phyloP scores from a whole-genome alignment of 2,329 filamentous ascomycete genomes.

The Rhexocercosporidium sp. region DNA sequence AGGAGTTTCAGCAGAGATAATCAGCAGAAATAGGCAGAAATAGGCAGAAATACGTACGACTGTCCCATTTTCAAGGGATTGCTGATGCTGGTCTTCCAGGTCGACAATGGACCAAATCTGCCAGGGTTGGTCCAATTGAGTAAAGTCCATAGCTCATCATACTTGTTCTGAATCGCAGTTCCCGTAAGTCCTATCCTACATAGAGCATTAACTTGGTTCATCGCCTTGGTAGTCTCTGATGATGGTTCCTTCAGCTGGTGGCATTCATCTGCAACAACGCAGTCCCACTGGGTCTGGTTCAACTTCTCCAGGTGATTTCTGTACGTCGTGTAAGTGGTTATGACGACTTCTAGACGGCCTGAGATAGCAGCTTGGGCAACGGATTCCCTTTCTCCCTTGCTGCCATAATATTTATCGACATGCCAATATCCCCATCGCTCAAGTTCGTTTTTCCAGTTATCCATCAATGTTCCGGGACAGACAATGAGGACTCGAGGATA shows the following conservation, averaged over 20 bases:
- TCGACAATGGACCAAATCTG: conserved; percentile 65
- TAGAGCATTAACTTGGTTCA: conserved; percentile 88
- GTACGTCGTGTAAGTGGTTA: conserved; percentile 94
- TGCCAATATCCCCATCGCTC: conserved; percentile 96
- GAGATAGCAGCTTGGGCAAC: conserved; percentile 74
- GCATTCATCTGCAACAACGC: conserved; percentile 92
- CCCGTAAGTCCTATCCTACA: conserved; percentile 93
- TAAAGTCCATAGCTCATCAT: conserved; percentile 95
- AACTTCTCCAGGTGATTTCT: conserved; percentile 74
- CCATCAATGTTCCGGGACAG: conserved; percentile 85
- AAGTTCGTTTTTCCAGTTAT: conserved; percentile 90
- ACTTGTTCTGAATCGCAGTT: conserved; percentile 97
- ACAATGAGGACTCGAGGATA: conserved; percentile 86
- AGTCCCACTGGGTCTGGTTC: conserved; percentile 91
- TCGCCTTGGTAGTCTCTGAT: conserved; percentile 80
- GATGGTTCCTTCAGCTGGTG: conserved; percentile 83
- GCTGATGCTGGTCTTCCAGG: conserved; percentile 81
- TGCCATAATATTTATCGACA: conserved; percentile 79
- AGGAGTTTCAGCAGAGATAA: conserved; percentile 8
- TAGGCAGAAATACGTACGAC: conserved; percentile 50
- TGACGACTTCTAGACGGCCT: conserved; percentile 85
- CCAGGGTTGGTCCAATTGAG: conserved; percentile 97
- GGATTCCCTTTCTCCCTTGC: conserved; percentile 68
- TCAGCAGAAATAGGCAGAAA: too few species aligned
- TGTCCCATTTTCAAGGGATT: conserved; percentile 85